These are phyloP conservation scores for Trichoderma sp. DNA, from an alignment of 2,329 filamentous ascomycete species.

Conservation along the genomic window DNA sequence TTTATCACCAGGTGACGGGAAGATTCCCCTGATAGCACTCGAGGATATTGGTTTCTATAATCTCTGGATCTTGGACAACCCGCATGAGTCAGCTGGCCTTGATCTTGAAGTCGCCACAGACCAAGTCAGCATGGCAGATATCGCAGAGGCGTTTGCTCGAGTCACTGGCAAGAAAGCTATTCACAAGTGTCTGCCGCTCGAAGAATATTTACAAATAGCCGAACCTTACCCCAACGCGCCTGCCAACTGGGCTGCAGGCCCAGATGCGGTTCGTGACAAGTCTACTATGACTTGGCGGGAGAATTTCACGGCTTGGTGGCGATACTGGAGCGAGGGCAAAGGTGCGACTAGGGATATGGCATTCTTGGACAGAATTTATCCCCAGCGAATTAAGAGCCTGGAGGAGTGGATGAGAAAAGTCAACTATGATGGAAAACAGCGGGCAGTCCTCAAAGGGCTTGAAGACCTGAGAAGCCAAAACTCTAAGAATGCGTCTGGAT, in stretches of 20 bases:
- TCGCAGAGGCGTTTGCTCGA: background rate
- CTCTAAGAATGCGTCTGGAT: background rate
- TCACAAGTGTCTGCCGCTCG: background rate
- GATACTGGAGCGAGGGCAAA: background rate
- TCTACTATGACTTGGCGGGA: background rate
- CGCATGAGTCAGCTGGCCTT: background rate
- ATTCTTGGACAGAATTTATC: background rate
- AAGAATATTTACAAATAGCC: background rate
- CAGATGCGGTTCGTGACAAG: background rate
- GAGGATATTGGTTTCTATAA: background rate
- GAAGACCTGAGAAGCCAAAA: background rate
- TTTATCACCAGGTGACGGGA: background rate
- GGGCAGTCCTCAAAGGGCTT: background rate
- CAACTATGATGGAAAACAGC: background rate
- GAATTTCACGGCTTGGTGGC: background rate
- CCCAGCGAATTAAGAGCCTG: background rate
- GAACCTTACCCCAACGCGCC: background rate
- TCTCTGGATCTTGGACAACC: background rate
- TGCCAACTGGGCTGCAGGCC: background rate
- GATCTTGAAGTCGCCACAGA: background rate
- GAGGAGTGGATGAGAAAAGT: background rate
- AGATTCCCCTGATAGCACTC: background rate
- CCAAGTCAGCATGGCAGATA: background rate
- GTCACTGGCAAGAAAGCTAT: background rate
- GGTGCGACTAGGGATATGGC: background rate